These are phyloP conservation scores for Sarocladium oryzae DNA, from an alignment of 2,329 filamentous ascomycete genomes.

Conservation along the genomic window DNA sequence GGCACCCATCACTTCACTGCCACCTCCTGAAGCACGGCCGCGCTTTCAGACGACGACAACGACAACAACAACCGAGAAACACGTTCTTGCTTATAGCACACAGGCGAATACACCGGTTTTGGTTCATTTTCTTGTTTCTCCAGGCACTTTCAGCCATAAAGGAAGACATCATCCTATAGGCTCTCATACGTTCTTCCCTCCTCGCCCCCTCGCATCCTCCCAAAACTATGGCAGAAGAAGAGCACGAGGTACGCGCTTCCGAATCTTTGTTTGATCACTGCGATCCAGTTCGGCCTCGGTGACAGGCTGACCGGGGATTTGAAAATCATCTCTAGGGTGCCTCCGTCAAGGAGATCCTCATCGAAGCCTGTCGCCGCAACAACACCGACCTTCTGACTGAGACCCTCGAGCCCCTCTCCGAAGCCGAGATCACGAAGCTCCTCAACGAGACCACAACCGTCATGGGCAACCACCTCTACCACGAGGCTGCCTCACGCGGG, in stretches of 20 bases:
- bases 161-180: too few relatives aligned
- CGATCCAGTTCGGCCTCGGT: too few relatives aligned
- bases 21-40: not conserved
- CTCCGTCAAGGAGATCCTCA: conserved; percentile 73
- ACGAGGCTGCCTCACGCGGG: conserved; percentile 79
- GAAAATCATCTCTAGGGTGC: too few relatives aligned
- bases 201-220: not conserved
- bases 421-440: conserved; percentile 63
- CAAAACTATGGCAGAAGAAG: conserved; percentile 24
- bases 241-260: conserved; percentile 26
- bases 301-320: too few relatives aligned
- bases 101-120: too few relatives aligned
- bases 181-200: too few relatives aligned
- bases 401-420: conserved; percentile 56
- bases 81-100: too few relatives aligned
- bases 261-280: too few relatives aligned
- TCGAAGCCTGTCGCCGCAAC: conserved; percentile 90
- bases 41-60: not conserved
- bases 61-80: not conserved
- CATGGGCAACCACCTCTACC: conserved; percentile 82
- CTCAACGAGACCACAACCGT: conserved; percentile 83
- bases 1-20: not conserved
- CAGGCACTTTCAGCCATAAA: too few relatives aligned
- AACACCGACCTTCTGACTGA: conserved; percentile 80
- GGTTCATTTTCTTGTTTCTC: too few relatives aligned